phyloP scores from a whole-genome alignment of 2,329 filamentous ascomycete species.

The Sporothrix luriei region DNA sequence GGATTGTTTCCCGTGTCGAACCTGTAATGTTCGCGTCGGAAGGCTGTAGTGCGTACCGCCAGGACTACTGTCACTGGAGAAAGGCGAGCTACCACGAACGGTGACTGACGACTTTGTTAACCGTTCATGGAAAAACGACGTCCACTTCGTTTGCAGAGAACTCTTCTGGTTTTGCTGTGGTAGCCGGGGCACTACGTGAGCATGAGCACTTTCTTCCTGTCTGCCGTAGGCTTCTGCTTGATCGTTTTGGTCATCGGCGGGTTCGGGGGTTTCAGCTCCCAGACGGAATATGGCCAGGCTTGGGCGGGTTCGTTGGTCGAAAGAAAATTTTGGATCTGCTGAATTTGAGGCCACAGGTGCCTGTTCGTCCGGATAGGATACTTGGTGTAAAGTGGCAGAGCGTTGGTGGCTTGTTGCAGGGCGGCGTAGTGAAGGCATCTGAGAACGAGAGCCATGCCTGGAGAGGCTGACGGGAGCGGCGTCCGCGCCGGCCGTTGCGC shows the following conservation, averaged over 20 bases:
- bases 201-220: neutral
- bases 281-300: slow-evolving; percentile 35
- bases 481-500: slow-evolving; percentile 60
- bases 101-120: slow-evolving; percentile 40
- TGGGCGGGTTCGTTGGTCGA: slow-evolving; percentile 43
- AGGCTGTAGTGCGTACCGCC: slow-evolving; percentile 36
- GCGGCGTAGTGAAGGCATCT: slow-evolving; percentile 67
- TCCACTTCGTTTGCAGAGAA: slow-evolving; percentile 47
- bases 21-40: slow-evolving; percentile 42
- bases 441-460: slow-evolving; percentile 58
- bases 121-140: slow-evolving; percentile 60
- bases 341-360: slow-evolving; percentile 34
- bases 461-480: slow-evolving; percentile 46
- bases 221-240: neutral
- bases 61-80: slow-evolving; percentile 41
- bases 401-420: slow-evolving; percentile 80
- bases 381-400: slow-evolving; percentile 67
- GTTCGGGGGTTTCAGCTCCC: slow-evolving; percentile 33
- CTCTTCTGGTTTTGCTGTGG: slow-evolving; percentile 24
- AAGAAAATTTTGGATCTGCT: slow-evolving; percentile 40
- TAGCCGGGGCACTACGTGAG: neutral
- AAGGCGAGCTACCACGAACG: slow-evolving; percentile 39
- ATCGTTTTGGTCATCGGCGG: slow-evolving; percentile 29
- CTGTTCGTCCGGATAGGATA: slow-evolving; percentile 37
- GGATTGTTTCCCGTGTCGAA: slow-evolving; percentile 37